Conservation (phyloP, 2,329 filamentous ascomycete species). For the Fusarium nurragi region DNA sequence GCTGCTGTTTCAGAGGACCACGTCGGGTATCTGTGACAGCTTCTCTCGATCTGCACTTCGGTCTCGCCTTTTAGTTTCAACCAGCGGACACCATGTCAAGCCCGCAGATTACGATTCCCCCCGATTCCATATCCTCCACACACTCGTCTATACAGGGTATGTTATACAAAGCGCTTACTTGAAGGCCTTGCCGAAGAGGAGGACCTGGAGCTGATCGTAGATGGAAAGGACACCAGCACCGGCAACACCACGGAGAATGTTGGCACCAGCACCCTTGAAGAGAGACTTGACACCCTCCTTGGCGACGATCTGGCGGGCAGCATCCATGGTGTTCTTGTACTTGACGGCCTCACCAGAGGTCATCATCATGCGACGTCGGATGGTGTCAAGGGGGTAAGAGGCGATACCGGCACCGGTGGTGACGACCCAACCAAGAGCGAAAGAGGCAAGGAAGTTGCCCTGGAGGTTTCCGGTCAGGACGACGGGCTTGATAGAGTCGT, state of each 20-base stretch:
- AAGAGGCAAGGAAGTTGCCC: slow-evolving; percentile 98
- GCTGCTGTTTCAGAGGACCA: slow-evolving; percentile 54
- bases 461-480: slow-evolving; percentile 91
- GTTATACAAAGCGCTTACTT: slow-evolving; percentile 64
- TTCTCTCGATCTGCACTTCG: slow-evolving; percentile 56
- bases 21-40: slow-evolving; percentile 53
- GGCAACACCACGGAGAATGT: slow-evolving; percentile 99
- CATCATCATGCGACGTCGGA: slow-evolving; percentile 99
- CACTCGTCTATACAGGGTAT: slow-evolving; percentile 55
- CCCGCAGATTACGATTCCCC: slow-evolving; percentile 47
- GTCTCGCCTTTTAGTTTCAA: slow-evolving; percentile 59
- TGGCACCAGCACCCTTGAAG: slow-evolving; percentile 99
- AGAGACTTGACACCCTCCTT: slow-evolving; percentile 98
- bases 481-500: slow-evolving; percentile 99
- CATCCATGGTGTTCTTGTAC: slow-evolving; percentile 97
- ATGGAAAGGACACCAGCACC: slow-evolving; percentile 99
- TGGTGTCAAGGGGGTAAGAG: slow-evolving; percentile 99
- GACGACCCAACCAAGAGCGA: slow-evolving; percentile 98
- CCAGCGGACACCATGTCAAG: slow-evolving; percentile 52
- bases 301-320: slow-evolving; percentile 94
- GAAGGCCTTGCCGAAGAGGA: slow-evolving; percentile 99
- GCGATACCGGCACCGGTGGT: slow-evolving; percentile 99
- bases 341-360: slow-evolving; percentile 97
- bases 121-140: slow-evolving; percentile 45
- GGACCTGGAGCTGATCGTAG: slow-evolving; percentile 99